Evolutionary conservation across 108 stramenopile species (phyloP), one percentile per base, ranked within the genome.

Genomic region (Hondaea fermentalgiana): DNA sequence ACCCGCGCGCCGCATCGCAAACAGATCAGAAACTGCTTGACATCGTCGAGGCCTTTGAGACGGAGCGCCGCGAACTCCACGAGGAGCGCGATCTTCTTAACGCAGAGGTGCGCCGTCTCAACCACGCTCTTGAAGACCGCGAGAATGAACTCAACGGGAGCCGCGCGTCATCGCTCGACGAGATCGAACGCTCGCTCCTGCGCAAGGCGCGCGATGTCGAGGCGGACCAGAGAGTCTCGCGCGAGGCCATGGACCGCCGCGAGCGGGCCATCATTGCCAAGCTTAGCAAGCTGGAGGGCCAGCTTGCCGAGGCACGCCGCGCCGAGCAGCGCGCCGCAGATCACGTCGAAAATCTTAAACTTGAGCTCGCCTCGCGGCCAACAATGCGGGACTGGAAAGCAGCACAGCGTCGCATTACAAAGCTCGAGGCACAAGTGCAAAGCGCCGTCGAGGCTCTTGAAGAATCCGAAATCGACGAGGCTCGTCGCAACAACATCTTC

Each of bases 401-500:
- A 17, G n/a, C 60, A 6, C 89, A 90, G 57, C 89, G 87, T 12
- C 89, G 88, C 8, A 88, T 89, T 45, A 55, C 60, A 35, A 45
- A 89, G 72, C 88, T 90, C 72, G 90, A 90, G 88, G 51, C 64
- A 25, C 71, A 90, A 49, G 58, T 90, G n/a, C 87, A 90, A 53
- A 45, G 57, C 43, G 90, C 88, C 59, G 87, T 89, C 6, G 87
- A 90, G 44, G 89, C 87, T 8, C 76, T 87, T 5, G 59, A 89
- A 49, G 89, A 91, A 21, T 53, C 44, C 42, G 76, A 83, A 53
- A 53, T 83, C 4, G 76, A 10, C 23, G 49, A 83, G 28, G 76
- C 76, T 6, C 76, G 76, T 16, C 45, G 51, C 49, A 47, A 83
- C 4, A 83, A 83, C 51, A 83, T 83, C 45, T 83, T 83, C 76